A percentile compares a stretch with the other conserved stretches of the same genome.
Evolutionary conservation across 1,284 basidiomycete genomes (phyloP).

Genomic region (Schizopora paradoxa): DNA sequence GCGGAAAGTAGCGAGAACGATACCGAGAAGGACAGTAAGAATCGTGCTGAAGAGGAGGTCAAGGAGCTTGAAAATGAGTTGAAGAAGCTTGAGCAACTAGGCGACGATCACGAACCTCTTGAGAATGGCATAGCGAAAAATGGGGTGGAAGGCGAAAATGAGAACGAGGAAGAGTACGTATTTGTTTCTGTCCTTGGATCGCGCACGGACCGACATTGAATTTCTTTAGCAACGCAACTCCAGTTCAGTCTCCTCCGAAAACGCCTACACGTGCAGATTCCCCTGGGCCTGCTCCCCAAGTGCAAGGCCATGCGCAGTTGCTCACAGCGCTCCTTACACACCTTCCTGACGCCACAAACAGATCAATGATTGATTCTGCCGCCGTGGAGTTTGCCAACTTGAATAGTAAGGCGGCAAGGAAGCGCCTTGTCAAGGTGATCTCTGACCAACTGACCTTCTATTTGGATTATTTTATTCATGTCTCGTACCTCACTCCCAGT

Average conservation of each 20-base stretch:
- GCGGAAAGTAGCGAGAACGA: conserved; percentile 23
- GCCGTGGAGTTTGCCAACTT: conserved; percentile 95
- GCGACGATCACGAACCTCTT: conserved; percentile 31
- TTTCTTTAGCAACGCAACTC: conserved; percentile 44
- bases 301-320: conserved; percentile 92
- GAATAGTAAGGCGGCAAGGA: conserved; percentile 93
- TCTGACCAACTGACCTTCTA: conserved; percentile 21
- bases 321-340: conserved; percentile 90
- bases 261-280: conserved; percentile 54
- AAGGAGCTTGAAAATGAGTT: conserved; percentile 70
- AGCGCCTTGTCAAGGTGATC: conserved; percentile 81
- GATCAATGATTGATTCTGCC: conserved; percentile 88
- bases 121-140: conserved; percentile 21
- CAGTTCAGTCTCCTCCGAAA: conserved; percentile 63
- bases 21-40: conserved; percentile 36
- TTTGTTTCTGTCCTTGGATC: conserved; percentile 1
- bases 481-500: conserved; percentile 41
- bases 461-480: background rate
- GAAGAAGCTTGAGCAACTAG: conserved; percentile 38
- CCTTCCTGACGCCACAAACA: conserved; percentile 89
- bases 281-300: conserved; percentile 66
- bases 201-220: conserved; percentile 5
- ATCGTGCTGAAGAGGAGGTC: conserved; percentile 47
- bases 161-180: conserved; percentile 45
- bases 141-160: conserved; percentile 20